Base-by-base conservation (phyloP, 2,329 filamentous ascomycete species). In the Chrysoporthe deuterocubensis region DNA sequence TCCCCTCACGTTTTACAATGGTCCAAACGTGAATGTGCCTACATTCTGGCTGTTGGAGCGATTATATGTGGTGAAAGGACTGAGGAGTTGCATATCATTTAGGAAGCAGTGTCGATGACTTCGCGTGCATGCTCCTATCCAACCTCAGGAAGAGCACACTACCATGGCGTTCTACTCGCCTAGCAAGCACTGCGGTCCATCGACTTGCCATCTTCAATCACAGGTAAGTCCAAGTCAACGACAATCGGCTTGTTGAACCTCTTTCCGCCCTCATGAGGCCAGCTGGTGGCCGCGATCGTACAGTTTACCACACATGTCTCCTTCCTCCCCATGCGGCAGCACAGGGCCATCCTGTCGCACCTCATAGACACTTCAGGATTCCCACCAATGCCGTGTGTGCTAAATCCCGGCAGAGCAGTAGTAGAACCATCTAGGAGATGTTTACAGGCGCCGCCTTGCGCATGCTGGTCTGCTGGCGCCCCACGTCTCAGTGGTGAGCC, bases 291-390 rank as follows among this genome's bases (percentile, higher is more conserved):
- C 83, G 91, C 86, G 70, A 94, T 89, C 26, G 92, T 89, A 40
- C 92, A 92, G 79, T 97, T 96, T 72, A 96, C 85, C 64, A 96
- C 81, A 75, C 89, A 94, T 1, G 92, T 96, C 80, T 95, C 91
- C 69, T 76, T 81, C 72, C 87, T 83, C 58, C 82, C 81, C 71
- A 79, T 75, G 42, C 82, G 76, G 2, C 81, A 81, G 2, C 72
- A 71, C 48, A 85, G 74, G 3, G 80, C 81, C 58, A 73, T 73
- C 43, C 76, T 71, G 71, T 86, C 82, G 68, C 79, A 81, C 46
- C 81, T 76, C 46, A 72, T 73, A 21, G 82, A 83, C 18, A 48
- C 34, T 2, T 72, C 73, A 65, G 81, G 78, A 63, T 81, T 73
- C 5, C 80, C 81, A 34, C 82, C 80, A 66, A 83, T 76, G 34